Conservation (phyloP, 495 filamentous ascomycete genomes). For the Annulohypoxylon moriforme region DNA sequence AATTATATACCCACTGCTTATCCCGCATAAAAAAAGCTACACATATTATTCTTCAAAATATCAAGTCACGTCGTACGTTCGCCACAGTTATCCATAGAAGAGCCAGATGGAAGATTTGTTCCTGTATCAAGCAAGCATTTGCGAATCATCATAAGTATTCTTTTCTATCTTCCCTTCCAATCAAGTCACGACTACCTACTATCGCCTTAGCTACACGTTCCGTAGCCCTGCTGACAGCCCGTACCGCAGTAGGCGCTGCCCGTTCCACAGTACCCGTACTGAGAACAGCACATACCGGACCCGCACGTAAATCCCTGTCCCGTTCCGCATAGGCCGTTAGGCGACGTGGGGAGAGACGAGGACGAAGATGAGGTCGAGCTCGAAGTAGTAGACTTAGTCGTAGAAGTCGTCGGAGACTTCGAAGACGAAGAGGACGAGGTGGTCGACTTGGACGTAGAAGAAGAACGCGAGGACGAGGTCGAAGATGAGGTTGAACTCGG, state of each 20-base stretch:
- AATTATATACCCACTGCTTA: too few species aligned
- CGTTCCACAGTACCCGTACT: conserved; percentile 64
- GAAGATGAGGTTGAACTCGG: neutral
- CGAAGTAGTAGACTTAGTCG: neutral
- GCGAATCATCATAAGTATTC: neutral
- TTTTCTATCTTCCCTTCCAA: neutral
- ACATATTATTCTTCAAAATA: neutral
- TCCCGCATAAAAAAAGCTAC: too few species aligned
- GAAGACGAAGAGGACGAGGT: conserved; percentile 2
- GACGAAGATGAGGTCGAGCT: conserved; percentile 1
- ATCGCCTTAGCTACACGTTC: conserved; percentile 46
- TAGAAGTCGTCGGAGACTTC: neutral
- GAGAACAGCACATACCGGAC: conserved; percentile 51
- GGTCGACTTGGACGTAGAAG: neutral
- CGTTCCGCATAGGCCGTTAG: conserved; percentile 28
- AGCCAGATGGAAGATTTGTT: neutral
- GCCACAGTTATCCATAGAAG: neutral
- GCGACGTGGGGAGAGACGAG: conserved; percentile 5
- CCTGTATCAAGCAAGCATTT: neutral
- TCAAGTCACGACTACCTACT: neutral
- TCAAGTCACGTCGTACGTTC: neutral
- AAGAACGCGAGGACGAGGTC: neutral
- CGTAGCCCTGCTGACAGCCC: conserved; percentile 61
- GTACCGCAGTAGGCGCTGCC: conserved; percentile 61
- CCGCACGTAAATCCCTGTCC: conserved; percentile 5